These are phyloP conservation scores for Liquidambar formosana DNA, from an alignment of 164 flowering plant species.

Conservation along the genomic window DNA sequence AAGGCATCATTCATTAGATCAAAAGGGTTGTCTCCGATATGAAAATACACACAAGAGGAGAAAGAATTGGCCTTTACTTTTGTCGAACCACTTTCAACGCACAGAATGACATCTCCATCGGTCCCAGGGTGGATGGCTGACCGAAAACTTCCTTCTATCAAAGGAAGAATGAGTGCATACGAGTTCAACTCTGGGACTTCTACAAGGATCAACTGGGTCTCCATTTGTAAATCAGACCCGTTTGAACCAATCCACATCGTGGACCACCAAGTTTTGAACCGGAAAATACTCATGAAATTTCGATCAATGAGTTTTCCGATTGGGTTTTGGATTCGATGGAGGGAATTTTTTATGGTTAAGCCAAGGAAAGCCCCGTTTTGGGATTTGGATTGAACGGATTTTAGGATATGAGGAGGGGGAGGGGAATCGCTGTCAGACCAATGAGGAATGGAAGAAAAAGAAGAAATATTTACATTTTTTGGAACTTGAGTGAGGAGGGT, in stretches of 20 bases:
- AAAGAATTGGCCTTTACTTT: neutral
- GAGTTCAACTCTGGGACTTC: neutral
- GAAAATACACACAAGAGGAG: neutral
- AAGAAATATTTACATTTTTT: neutral
- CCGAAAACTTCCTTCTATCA: neutral
- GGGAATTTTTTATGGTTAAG: neutral
- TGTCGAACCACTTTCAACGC: neutral
- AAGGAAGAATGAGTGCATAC: neutral
- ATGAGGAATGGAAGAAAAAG: neutral
- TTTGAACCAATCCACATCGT: constrained; percentile 13
- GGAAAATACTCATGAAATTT: constrained; percentile 13
- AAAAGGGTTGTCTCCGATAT: neutral
- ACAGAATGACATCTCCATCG: neutral
- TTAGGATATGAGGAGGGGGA: neutral
- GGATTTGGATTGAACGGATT: neutral
- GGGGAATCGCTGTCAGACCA: neutral
- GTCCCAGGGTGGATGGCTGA: neutral
- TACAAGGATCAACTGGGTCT: neutral
- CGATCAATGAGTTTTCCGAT: neutral
- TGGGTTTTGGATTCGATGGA: neutral
- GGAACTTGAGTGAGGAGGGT: neutral
- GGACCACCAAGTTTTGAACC: constrained; percentile 20
- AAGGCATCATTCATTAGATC: neutral
- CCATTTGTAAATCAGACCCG: neutral
- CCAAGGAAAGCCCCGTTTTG: neutral